phyloP scores from a whole-genome alignment of 306 rosid genomes.

The Vigna nakashimae region DNA sequence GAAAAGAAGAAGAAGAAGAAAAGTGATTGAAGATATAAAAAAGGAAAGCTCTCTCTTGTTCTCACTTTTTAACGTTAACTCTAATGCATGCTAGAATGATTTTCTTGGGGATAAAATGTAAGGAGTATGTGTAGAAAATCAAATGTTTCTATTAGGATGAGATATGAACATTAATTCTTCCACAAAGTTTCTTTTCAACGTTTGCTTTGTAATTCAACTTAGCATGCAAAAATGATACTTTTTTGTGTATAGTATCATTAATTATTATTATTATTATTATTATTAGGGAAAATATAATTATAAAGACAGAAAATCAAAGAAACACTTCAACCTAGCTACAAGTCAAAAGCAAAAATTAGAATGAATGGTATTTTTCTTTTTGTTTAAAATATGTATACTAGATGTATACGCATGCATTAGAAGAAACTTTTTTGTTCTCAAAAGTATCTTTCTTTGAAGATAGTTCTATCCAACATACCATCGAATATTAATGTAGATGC shows the following conservation, averaged over 20 bases:
- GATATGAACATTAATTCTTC: constrained; percentile 40
- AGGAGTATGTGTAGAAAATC: neutral
- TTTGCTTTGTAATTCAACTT: constrained; percentile 47
- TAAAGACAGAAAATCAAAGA: neutral
- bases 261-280: neutral
- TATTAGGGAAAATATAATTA: neutral
- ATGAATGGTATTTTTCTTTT: no score
- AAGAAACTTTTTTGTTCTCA: no score
- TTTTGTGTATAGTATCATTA: no score
- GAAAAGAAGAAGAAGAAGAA: constrained; percentile 20
- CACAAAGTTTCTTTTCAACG: constrained; percentile 44
- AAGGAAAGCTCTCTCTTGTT: constrained; percentile 65
- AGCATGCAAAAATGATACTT: constrained; percentile 41
- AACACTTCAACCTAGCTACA: neutral
- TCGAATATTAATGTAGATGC: no score
- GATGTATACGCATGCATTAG: no score
- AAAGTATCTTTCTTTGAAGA: no score
- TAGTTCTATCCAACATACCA: no score
- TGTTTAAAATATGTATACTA: no score
- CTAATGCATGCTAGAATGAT: constrained; percentile 56
- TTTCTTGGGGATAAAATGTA: constrained; percentile 45
- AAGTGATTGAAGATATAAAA: constrained; percentile 42
- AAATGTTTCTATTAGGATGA: constrained; percentile 12
- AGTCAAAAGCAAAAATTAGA: neutral
- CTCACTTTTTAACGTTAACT: constrained; percentile 71